Conservation (phyloP, 2,329 filamentous ascomycete genomes). For the Cytospora mali region DNA sequence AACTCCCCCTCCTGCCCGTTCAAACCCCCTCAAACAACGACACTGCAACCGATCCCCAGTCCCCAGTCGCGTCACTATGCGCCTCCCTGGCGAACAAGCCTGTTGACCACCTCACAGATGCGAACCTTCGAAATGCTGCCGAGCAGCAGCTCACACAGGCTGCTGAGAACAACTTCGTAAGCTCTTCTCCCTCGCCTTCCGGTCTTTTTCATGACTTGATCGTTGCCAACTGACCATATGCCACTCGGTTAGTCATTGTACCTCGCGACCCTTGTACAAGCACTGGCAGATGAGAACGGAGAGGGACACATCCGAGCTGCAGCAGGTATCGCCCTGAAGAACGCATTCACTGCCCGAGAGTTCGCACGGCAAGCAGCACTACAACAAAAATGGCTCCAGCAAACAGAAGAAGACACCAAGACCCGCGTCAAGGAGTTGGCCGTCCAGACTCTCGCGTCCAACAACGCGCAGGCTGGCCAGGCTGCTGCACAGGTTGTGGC, state of each 20-base stretch:
- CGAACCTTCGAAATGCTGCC: constrained; percentile 82
- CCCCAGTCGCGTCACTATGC: constrained; percentile 27
- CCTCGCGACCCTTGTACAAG: constrained; percentile 86
- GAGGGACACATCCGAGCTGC: constrained; percentile 86
- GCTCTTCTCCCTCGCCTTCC: constrained; percentile 36
- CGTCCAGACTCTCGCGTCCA: constrained; percentile 82
- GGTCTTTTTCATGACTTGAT: constrained; percentile 10
- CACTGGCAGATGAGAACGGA: constrained; percentile 88
- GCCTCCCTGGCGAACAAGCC: constrained; percentile 27
- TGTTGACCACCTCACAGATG: constrained; percentile 63
- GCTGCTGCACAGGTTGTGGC: constrained; percentile 94
- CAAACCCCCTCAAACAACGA: constrained; percentile 5
- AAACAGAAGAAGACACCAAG: constrained; percentile 82
- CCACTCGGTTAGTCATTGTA: constrained; percentile 73
- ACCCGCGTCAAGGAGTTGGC: constrained; percentile 84
- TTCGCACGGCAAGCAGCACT: constrained; percentile 83
- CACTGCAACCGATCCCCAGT: constrained; percentile 27
- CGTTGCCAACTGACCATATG: constrained; percentile 21
- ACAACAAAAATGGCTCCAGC: constrained; percentile 89
- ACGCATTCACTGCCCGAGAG: constrained; percentile 95
- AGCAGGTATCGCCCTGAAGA: constrained; percentile 95
- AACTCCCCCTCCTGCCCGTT: constrained; percentile 27
- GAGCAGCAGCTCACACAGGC: constrained; percentile 94
- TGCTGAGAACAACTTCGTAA: constrained; percentile 93
- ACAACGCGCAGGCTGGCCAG: constrained; percentile 79